Percentiles rank a stretch among this genome's conserved stretches.
Conservation (phyloP, 163 green algal genomes). For the Scenedesmus sp. region DNA sequence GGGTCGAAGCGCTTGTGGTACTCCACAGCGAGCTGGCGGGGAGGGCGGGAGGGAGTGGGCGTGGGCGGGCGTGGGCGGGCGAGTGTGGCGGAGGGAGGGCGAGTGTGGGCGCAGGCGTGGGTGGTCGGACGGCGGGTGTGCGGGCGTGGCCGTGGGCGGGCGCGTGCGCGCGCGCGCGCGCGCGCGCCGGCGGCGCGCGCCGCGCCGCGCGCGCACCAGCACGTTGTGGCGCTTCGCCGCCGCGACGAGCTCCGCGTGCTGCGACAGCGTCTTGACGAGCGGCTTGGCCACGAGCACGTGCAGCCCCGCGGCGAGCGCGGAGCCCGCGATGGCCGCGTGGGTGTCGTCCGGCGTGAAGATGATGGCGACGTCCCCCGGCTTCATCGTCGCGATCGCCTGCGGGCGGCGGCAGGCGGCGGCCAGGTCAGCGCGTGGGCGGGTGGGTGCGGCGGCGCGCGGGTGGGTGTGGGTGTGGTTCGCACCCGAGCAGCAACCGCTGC, state of each 20-base stretch:
- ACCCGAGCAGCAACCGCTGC: too few relatives aligned
- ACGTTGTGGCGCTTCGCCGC: conserved; percentile 49
- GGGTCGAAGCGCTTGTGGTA: conserved; percentile 81
- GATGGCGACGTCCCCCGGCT: conserved; percentile 61
- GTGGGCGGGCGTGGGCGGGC: too few relatives aligned
- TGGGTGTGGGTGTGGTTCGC: too few relatives aligned
- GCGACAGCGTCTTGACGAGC: conserved; percentile 62
- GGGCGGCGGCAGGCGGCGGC: background rate
- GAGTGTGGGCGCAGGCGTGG: background rate
- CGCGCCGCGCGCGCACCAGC: conserved; percentile 22
- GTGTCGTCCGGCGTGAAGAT: conserved; percentile 80
- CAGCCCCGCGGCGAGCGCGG: conserved; percentile 52
- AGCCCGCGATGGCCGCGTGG: conserved; percentile 62
- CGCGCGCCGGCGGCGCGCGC: too few relatives aligned
- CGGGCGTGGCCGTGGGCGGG: background rate
- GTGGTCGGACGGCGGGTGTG: too few relatives aligned
- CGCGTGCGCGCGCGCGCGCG: background rate
- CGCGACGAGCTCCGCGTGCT: conserved; percentile 57
- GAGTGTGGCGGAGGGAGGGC: too few relatives aligned
- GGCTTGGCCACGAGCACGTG: conserved; percentile 78
- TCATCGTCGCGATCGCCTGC: conserved; percentile 51
- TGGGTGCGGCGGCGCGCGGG: too few relatives aligned
- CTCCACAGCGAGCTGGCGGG: conserved; percentile 57
- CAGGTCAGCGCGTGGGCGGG: background rate
- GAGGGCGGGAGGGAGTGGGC: too few relatives aligned